These are phyloP conservation scores for Iodosphaeria phyllophila DNA, from an alignment of 2,329 filamentous ascomycete species.

Conservation along the genomic window DNA sequence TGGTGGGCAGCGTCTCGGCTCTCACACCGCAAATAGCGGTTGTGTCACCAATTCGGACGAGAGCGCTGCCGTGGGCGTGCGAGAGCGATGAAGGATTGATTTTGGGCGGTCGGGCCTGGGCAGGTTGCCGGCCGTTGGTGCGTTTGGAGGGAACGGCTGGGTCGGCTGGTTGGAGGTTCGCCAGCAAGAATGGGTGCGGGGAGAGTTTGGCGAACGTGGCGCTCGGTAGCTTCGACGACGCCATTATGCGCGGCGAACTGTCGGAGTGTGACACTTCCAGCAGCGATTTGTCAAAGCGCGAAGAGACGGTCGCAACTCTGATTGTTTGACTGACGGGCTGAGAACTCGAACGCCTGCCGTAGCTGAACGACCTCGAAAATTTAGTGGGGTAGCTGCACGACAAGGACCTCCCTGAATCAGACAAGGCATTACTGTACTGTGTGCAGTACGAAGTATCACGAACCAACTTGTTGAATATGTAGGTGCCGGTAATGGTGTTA, in stretches of 20 bases:
- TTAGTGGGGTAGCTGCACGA: no score
- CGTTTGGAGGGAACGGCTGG: constrained; percentile 39
- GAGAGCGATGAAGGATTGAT: constrained; percentile 72
- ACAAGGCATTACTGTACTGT: no score
- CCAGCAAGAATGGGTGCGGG: constrained; percentile 74
- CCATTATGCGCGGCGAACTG: no score
- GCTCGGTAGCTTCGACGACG: constrained; percentile 31
- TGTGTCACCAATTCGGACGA: constrained; percentile 77
- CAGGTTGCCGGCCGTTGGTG: constrained; percentile 61
- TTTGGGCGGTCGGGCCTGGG: constrained; percentile 51
- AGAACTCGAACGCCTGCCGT: no score
- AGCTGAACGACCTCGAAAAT: no score
- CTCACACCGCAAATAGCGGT: constrained; percentile 89
- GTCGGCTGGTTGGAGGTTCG: constrained; percentile 52
- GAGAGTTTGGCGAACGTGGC: constrained; percentile 77
- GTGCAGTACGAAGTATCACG: no score
- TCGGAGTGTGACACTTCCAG: constrained; percentile 1
- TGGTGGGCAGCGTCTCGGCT: constrained; percentile 62
- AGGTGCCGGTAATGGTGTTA: no score
- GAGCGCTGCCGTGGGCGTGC: constrained; percentile 76
- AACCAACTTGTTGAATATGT: no score
- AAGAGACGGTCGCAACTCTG: background rate
- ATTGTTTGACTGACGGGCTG: no score
- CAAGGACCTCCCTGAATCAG: no score
- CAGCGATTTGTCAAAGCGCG: no score